Evolutionary conservation across 352 stramenopile genomes (phyloP), one percentile per base, ranked within the genome.

Genomic region (Peronospora destructor): DNA sequence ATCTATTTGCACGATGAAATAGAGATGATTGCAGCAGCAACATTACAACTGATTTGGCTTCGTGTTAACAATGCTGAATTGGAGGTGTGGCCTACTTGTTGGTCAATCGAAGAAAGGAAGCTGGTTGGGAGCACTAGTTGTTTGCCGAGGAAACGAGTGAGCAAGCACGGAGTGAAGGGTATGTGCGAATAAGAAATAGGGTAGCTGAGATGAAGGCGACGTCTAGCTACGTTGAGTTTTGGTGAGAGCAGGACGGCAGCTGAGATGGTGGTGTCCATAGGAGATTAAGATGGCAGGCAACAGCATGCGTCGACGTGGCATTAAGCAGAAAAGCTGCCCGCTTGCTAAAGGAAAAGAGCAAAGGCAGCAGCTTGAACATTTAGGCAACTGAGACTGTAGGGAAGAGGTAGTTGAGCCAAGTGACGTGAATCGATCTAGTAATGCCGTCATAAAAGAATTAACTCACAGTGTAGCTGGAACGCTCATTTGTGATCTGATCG

Each of bases 391-490:
- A 61, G 52, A 61, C 53, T 30, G 53, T 61, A 57, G 41, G 37
- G 44, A 52, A 55, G 25, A 47, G n/a, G 21, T 37, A 13, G 14
- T 9, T 28, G 45, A 53, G 53, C 11, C 17, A 42, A 7, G 6
- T 66, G 58, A 63, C 53, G 46, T 62, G 32, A 32, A 33, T 26
- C 12, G 40, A 51, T 44, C 42, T 57, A 33, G 36, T 54, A 59
- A 59, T 26, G 44, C 29, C 56, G 58, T 66, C 46, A 58, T 66
- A 62, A 44, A 62, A n/a, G 13, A 36, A 1, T 36, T 36, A 16
- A 11, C 30, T 33, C 23, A 21, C 3, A 26, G 4, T 26, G 23
- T 26, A 26, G 4, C 3, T 26, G 23, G 23, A 26, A 26, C 2
- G 23, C 23, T 26, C 23, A 6, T 26, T 26, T 26, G 23, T 49